A percentile compares a stretch with the other conserved stretches of the same genome.
phyloP scores from a whole-genome alignment of 116 monocot species.

The Zostera marina region DNA sequence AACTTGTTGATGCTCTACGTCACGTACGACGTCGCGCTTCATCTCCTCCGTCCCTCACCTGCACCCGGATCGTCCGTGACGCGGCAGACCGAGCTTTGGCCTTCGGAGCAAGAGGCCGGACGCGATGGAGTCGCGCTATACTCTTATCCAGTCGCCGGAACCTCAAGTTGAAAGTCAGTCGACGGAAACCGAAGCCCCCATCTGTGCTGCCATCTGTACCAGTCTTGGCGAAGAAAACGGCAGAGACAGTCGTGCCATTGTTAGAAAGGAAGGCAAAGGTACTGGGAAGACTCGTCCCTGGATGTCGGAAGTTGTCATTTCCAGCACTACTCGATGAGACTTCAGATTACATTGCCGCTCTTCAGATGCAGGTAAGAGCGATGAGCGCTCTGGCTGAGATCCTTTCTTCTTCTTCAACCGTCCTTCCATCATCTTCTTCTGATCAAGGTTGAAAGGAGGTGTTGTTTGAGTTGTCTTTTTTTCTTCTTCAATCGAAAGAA shows the following conservation, averaged over 20 bases:
- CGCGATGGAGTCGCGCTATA: constrained; percentile 50
- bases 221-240: not conserved
- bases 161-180: not conserved
- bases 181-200: not conserved
- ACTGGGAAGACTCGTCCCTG: constrained; percentile 54
- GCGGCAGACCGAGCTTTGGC: constrained; percentile 47
- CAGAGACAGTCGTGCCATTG: constrained; percentile 1
- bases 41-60: not conserved
- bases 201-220: not conserved
- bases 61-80: constrained; percentile 21
- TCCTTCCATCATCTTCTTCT: not conserved
- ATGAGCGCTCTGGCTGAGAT: constrained; percentile 54
- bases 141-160: not conserved
- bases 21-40: constrained; percentile 14
- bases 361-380: constrained; percentile 83
- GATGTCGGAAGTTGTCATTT: constrained; percentile 63
- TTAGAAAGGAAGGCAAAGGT: constrained; percentile 34
- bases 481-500: not conserved
- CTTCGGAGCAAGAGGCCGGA: constrained; percentile 30
- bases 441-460: not conserved
- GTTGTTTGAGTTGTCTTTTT: not conserved
- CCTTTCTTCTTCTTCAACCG: constrained; percentile 19
- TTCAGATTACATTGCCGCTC: constrained; percentile 78
- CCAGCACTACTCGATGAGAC: constrained; percentile 61
- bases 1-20: constrained; percentile 53